Conservation (phyloP, 2,329 filamentous ascomycete species). For the Monosporascus sp. region DNA sequence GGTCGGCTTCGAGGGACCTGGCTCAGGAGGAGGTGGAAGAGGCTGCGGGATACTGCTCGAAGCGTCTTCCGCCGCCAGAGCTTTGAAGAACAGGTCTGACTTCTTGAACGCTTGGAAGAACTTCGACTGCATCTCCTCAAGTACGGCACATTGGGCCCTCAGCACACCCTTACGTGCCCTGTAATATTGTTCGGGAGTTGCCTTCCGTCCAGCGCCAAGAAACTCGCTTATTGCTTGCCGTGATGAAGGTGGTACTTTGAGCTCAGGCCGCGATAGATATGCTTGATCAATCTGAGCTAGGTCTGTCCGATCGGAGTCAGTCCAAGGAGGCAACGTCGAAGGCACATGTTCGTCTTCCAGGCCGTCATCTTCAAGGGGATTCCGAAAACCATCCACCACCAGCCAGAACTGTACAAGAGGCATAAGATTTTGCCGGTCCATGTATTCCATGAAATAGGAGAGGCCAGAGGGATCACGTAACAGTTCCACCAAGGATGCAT, state of each 20-base stretch:
- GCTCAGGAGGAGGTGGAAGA: slow-evolving; percentile 10
- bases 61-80: slow-evolving; percentile 79
- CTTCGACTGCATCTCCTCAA: slow-evolving; percentile 76
- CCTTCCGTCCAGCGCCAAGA: slow-evolving; percentile 68
- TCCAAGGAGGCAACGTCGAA: slow-evolving; percentile 63
- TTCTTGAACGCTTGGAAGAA: slow-evolving; percentile 84
- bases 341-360: slow-evolving; percentile 63
- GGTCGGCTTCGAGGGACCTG: slow-evolving; percentile 22
- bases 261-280: slow-evolving; percentile 76
- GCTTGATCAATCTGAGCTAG: slow-evolving; percentile 87
- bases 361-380: slow-evolving; percentile 79
- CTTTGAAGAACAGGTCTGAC: slow-evolving; percentile 95
- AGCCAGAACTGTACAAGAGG: slow-evolving; percentile 95
- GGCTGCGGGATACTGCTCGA: slow-evolving; percentile 31
- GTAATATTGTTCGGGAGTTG: slow-evolving; percentile 76
- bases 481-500: slow-evolving; percentile 75
- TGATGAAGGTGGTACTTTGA: slow-evolving; percentile 68
- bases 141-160: slow-evolving; percentile 71
- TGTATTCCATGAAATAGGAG: slow-evolving; percentile 99
- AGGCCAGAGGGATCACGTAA: slow-evolving; percentile 83
- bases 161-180: slow-evolving; percentile 76
- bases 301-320: slow-evolving; percentile 77
- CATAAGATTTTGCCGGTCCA: slow-evolving; percentile 88
- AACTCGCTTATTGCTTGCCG: slow-evolving; percentile 70
- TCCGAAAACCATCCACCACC: slow-evolving; percentile 92